These are phyloP conservation scores for Vigna trinervia DNA, from an alignment of 306 rosid species.

Conservation along the genomic window DNA sequence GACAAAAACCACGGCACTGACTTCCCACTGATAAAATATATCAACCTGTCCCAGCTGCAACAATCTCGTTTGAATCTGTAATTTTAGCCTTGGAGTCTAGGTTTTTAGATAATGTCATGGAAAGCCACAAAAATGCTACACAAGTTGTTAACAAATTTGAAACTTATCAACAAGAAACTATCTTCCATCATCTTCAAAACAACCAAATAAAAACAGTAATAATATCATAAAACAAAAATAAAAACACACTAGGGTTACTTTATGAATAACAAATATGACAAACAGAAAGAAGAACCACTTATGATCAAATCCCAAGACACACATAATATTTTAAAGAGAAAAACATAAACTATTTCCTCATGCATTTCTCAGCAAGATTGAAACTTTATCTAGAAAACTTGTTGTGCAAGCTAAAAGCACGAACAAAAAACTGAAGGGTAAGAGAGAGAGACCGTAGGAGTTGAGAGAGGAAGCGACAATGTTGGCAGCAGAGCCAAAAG, in stretches of 20 bases:
- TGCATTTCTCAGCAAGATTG: neutral
- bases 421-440: neutral
- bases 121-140: neutral
- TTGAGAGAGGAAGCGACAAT: constrained; percentile 61
- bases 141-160: neutral
- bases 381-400: constrained; percentile 21
- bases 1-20: too few species aligned
- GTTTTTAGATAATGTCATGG: too few species aligned
- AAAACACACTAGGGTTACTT: neutral
- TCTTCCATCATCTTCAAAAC: neutral
- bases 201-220: neutral
- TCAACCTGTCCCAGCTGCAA: neutral
- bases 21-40: neutral
- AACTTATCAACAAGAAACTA: neutral
- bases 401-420: neutral
- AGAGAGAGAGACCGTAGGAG: constrained; percentile 31
- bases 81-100: neutral
- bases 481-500: constrained; percentile 58
- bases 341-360: neutral
- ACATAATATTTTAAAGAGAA: neutral
- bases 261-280: neutral
- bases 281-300: neutral
- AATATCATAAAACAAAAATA: neutral
- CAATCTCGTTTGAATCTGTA: neutral
- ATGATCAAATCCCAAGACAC: neutral